These are phyloP conservation scores for Irpex lacteus DNA, from an alignment of 1,284 basidiomycete genomes.

Conservation along the genomic window DNA sequence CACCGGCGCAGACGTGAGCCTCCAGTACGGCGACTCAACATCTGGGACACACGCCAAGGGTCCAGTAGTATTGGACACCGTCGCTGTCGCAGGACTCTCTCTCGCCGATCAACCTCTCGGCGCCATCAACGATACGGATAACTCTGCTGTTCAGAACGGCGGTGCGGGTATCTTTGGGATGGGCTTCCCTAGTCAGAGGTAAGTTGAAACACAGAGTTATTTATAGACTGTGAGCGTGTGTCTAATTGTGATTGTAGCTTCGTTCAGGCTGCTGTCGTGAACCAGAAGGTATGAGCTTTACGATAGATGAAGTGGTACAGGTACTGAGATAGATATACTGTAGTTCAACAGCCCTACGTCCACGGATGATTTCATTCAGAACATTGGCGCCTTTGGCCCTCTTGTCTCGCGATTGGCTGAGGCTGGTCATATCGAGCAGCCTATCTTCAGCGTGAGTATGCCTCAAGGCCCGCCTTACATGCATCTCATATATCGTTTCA, in stretches of 20 bases:
- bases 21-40: slow-evolving; percentile 35
- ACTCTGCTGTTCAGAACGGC: slow-evolving; percentile 33
- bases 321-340: neutral
- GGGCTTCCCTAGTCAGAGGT: slow-evolving; percentile 36
- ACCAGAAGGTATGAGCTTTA: slow-evolving; percentile 25
- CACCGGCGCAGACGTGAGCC: slow-evolving; percentile 28
- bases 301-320: neutral
- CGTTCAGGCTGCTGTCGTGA: slow-evolving; percentile 38
- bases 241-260: slow-evolving; percentile 26
- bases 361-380: slow-evolving; percentile 39
- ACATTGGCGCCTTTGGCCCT: slow-evolving; percentile 41
- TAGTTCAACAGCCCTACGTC: slow-evolving; percentile 26
- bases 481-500: no score
- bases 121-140: slow-evolving; percentile 35
- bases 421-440: slow-evolving; percentile 39
- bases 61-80: slow-evolving; percentile 33
- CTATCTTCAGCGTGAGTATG: slow-evolving; percentile 41
- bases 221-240: neutral
- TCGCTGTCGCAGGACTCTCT: slow-evolving; percentile 35
- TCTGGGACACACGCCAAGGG: slow-evolving; percentile 36
- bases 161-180: slow-evolving; percentile 39
- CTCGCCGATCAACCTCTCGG: slow-evolving; percentile 33
- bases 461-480: no score
- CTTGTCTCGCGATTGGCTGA: slow-evolving; percentile 43
- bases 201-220: slow-evolving; percentile 8